A percentile compares a stretch with the other conserved stretches of the same genome.
Evolutionary conservation across 1,284 basidiomycete genomes (phyloP).

Genomic region (Malassezia furfur): DNA sequence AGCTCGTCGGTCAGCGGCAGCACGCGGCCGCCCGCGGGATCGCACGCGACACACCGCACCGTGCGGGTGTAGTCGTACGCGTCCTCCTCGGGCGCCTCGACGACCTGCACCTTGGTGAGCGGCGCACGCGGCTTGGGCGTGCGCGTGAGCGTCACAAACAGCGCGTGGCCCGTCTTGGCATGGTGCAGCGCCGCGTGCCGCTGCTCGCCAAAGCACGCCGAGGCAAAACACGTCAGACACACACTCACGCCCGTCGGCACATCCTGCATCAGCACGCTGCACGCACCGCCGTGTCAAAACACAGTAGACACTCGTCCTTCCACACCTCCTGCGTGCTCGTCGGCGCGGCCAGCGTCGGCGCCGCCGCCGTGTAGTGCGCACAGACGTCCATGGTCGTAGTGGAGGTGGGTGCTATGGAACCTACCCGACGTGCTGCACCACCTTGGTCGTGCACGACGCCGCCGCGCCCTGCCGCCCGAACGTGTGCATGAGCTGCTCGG

Average conservation of each 20-base stretch:
- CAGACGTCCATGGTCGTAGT: constrained; percentile 2
- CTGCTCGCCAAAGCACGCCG: constrained; percentile 50
- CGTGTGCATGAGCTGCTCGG: constrained; percentile 87
- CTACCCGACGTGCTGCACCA: constrained; percentile 38
- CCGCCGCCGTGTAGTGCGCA: constrained; percentile 19
- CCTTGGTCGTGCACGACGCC: constrained; percentile 37
- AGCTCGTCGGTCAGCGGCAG: constrained; percentile 50
- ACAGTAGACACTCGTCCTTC: constrained; percentile 84
- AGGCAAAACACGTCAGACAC: constrained; percentile 87
- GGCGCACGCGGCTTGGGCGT: constrained; percentile 60
- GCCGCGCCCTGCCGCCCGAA: constrained; percentile 64
- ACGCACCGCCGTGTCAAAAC: constrained; percentile 60
- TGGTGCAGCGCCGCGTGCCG: constrained; percentile 35
- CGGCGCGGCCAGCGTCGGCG: constrained; percentile 26
- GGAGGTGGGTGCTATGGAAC: background rate
- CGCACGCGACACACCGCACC: constrained; percentile 63
- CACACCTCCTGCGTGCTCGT: constrained; percentile 53
- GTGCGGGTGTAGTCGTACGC: constrained; percentile 64
- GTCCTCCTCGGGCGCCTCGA: constrained; percentile 74
- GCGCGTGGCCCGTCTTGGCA: constrained; percentile 58
- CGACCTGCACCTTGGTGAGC: constrained; percentile 78
- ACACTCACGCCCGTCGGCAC: constrained; percentile 65
- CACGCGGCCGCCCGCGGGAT: constrained; percentile 52
- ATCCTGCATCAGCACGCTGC: constrained; percentile 57
- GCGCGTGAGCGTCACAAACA: constrained; percentile 74